These are phyloP conservation scores for Cladosporium sp. DNA, from an alignment of 2,329 filamentous ascomycete species.

Conservation along the genomic window DNA sequence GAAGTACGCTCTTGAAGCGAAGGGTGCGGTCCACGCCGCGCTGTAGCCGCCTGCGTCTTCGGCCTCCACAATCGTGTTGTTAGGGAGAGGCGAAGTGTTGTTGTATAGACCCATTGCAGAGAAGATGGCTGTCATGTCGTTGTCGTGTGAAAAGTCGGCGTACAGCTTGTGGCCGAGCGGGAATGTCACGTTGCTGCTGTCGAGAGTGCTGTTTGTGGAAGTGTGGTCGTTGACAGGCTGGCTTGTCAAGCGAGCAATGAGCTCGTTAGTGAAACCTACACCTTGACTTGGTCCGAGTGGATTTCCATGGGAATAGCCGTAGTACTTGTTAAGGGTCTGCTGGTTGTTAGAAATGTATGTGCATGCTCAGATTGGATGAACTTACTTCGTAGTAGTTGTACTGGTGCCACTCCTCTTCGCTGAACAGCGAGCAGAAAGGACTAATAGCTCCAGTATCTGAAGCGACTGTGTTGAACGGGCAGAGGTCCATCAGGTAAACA, in stretches of 20 bases:
- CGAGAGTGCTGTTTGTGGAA: constrained; percentile 74
- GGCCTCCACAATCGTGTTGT: constrained; percentile 50
- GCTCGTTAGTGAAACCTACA: constrained; percentile 83
- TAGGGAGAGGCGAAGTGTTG: constrained; percentile 52
- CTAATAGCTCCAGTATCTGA: constrained; percentile 58
- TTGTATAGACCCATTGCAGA: constrained; percentile 79
- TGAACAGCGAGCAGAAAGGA: constrained; percentile 76
- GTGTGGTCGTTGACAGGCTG: constrained; percentile 70
- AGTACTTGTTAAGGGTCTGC: constrained; percentile 77
- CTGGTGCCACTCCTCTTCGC: constrained; percentile 70
- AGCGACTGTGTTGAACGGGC: constrained; percentile 79
- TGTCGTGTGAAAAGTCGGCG: constrained; percentile 91
- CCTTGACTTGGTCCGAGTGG: constrained; percentile 80
- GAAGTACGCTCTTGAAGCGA: constrained; percentile 77
- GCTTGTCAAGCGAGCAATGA: constrained; percentile 75
- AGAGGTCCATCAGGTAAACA: constrained; percentile 81
- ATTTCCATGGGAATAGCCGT: constrained; percentile 75
- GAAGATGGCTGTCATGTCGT: constrained; percentile 76
- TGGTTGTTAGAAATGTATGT: background rate
- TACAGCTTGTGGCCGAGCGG: constrained; percentile 69
- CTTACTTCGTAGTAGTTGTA: constrained; percentile 70
- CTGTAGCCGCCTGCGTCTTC: constrained; percentile 66
- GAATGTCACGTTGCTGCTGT: constrained; percentile 67
- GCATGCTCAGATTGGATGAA: background rate
- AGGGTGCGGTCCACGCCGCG: constrained; percentile 77